phyloP scores from a whole-genome alignment of 441 rosid genomes.

The Gossypium davidsonii region DNA sequence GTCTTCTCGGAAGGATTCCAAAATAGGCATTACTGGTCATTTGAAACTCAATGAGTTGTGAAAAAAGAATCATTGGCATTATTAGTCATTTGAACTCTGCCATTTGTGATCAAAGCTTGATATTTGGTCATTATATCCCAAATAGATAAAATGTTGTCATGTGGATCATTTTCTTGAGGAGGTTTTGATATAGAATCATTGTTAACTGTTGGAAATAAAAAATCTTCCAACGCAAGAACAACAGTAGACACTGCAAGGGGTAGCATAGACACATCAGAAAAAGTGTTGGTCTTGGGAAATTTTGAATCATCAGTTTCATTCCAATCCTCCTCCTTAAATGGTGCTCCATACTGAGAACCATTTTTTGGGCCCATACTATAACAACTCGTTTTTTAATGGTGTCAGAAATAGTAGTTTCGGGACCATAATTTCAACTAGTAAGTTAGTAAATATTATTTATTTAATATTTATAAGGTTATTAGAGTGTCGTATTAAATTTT shows the following conservation, averaged over 20 bases:
- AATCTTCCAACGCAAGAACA: too few relatives aligned
- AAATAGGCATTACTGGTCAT: slow-evolving; percentile 7
- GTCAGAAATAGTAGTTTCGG: too few relatives aligned
- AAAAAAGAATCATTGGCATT: background rate
- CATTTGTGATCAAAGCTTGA: background rate
- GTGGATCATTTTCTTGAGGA: background rate
- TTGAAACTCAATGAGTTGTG: slow-evolving; percentile 7
- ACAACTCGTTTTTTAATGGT: too few relatives aligned
- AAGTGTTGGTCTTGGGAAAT: background rate
- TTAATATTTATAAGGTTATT: too few relatives aligned
- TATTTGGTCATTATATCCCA: background rate
- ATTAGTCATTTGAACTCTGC: background rate
- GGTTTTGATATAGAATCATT: background rate
- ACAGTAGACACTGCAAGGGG: background rate
- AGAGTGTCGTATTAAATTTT: too few relatives aligned
- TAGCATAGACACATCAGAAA: background rate
- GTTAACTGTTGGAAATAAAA: too few relatives aligned
- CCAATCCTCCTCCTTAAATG: slow-evolving; percentile 79
- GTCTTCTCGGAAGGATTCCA: slow-evolving; percentile 20
- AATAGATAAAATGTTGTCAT: background rate
- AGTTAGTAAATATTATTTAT: too few relatives aligned
- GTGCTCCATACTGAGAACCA: slow-evolving; percentile 82
- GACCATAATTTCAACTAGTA: too few relatives aligned
- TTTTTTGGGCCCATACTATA: slow-evolving; percentile 54
- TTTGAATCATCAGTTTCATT: slow-evolving; percentile 31